These are phyloP conservation scores for Chaetomiaceae sp. DNA, from an alignment of 2,329 filamentous ascomycete genomes.

Conservation along the genomic window DNA sequence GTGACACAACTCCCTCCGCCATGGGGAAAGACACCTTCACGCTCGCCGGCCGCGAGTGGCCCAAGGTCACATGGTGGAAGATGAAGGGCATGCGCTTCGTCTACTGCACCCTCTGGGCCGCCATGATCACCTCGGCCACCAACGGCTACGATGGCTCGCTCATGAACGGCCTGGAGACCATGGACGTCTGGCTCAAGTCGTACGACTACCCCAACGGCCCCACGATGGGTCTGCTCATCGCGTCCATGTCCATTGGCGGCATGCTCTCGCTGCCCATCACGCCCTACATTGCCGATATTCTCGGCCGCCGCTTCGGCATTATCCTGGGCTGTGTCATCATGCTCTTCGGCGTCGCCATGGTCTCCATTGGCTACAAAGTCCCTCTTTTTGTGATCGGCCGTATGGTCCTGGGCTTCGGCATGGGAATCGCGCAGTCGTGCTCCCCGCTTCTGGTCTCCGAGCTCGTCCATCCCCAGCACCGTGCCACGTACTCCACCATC, in stretches of 20 bases:
- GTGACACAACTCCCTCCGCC: no score
- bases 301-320: constrained; percentile 35
- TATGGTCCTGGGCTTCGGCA: constrained; percentile 31
- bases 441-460: constrained; percentile 33
- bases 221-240: constrained; percentile 37
- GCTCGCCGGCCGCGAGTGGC: no score
- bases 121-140: constrained; percentile 32
- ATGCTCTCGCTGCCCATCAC: constrained; percentile 38
- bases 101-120: constrained; percentile 36
- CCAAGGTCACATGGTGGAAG: constrained; percentile 33
- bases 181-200: constrained; percentile 33
- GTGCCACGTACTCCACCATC: constrained; percentile 28
- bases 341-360: constrained; percentile 32
- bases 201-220: constrained; percentile 37
- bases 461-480: constrained; percentile 30
- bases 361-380: constrained; percentile 27
- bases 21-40: no score
- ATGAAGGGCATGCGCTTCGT: constrained; percentile 35
- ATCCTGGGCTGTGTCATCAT: constrained; percentile 31
- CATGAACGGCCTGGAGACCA: constrained; percentile 39
- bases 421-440: constrained; percentile 31
- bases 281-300: constrained; percentile 32
- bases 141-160: constrained; percentile 39
- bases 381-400: constrained; percentile 31
- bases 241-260: constrained; percentile 38